Conservation (phyloP, 371 early-diverging fungal genomes). For the Mucor indicus region DNA sequence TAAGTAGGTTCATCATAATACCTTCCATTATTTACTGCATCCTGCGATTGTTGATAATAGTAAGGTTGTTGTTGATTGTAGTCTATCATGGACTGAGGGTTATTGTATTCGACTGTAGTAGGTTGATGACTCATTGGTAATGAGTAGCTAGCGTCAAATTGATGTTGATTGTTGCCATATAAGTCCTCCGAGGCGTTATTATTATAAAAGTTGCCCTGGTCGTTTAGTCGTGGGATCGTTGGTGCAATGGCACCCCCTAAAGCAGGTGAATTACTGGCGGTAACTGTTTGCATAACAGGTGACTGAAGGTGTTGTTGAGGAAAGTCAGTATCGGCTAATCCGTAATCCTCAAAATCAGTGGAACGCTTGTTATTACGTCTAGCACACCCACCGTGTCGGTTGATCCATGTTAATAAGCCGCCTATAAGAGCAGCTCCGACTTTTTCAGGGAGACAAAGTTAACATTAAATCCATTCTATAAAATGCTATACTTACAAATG, state of each 20-base stretch:
- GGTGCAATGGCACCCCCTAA: not conserved
- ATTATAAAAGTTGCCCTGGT: constrained; percentile 9
- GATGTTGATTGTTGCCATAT: constrained; percentile 1
- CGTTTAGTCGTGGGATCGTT: constrained; percentile 2
- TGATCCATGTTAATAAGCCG: constrained; percentile 31
- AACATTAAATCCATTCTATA: not conserved
- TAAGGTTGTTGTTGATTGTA: constrained; percentile 14
- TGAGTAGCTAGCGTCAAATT: constrained; percentile 1
- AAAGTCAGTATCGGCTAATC: constrained; percentile 41
- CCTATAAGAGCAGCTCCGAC: constrained; percentile 41
- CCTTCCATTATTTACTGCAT: not conserved
- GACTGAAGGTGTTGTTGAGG: constrained; percentile 18
- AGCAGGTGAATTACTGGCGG: not conserved
- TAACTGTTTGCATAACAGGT: constrained; percentile 21
- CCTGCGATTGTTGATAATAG: constrained; percentile 6
- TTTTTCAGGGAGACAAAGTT: constrained; percentile 2
- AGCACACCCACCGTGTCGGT: constrained; percentile 37
- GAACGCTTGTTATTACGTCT: constrained; percentile 20
- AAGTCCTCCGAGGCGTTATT: not conserved
- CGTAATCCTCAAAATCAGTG: constrained; percentile 42
- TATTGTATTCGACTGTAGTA: constrained; percentile 1
- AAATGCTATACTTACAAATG: constrained; percentile 30
- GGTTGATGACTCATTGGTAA: not conserved
- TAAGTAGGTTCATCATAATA: constrained; percentile 20
- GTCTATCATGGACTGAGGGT: not conserved